Conservation (phyloP, 345 rosid genomes). For the Brassica juncea region DNA sequence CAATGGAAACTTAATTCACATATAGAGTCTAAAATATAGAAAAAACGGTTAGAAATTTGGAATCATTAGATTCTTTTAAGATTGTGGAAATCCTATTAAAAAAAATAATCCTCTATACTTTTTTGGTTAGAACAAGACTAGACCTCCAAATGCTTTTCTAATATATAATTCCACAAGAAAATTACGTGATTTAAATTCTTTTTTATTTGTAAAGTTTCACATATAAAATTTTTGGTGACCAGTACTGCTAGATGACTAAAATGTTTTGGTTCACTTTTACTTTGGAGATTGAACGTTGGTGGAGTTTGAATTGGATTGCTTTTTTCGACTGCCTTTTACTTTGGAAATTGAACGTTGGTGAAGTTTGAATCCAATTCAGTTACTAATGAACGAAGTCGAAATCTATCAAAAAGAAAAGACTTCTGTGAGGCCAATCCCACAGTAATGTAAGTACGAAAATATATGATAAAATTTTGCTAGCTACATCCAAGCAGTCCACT, state of each 20-base stretch:
- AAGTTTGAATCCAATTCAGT: neutral
- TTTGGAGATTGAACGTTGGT: slow-evolving; percentile 23
- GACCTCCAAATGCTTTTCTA: neutral
- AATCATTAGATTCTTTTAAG: neutral
- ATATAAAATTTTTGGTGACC: neutral
- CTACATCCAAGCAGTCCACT: neutral
- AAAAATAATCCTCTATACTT: neutral
- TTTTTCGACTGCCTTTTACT: neutral
- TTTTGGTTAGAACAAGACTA: neutral
- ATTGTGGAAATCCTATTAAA: neutral
- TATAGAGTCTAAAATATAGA: neutral
- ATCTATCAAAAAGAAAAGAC: neutral
- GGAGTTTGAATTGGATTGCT: slow-evolving; percentile 16
- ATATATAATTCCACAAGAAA: neutral
- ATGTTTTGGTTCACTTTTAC: slow-evolving; percentile 13
- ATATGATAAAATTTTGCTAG: neutral
- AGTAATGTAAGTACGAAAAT: neutral
- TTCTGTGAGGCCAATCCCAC: neutral
- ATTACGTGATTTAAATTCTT: neutral
- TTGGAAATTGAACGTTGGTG: slow-evolving; percentile 26
- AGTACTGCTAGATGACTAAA: neutral
- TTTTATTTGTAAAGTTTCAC: neutral
- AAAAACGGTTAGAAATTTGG: neutral
- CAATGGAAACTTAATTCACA: too few species aligned
- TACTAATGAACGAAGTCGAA: too few species aligned